These are phyloP conservation scores for Eragrostis nindensis DNA, from an alignment of 176 grass and related monocot genomes.

Conservation along the genomic window DNA sequence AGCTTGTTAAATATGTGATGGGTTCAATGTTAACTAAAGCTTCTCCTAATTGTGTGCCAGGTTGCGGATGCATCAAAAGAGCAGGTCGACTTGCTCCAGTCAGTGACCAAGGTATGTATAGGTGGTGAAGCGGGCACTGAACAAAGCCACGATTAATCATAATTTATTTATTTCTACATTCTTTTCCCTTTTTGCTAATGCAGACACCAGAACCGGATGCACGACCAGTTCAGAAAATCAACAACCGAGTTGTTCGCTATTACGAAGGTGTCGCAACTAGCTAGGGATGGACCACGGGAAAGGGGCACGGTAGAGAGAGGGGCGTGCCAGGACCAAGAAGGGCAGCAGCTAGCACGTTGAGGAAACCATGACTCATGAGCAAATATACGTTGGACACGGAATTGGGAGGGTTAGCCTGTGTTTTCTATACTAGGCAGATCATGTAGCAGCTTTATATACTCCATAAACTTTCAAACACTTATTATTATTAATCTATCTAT, in stretches of 20 bases:
- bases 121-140: background rate
- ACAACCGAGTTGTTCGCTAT: constrained; percentile 38
- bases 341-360: background rate
- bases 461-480: background rate
- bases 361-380: background rate
- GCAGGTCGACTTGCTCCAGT: constrained; percentile 8
- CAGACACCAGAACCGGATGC: constrained; percentile 10
- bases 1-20: background rate
- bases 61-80: constrained; percentile 31
- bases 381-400: background rate
- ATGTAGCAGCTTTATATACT: background rate
- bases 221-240: constrained; percentile 34
- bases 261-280: background rate
- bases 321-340: background rate
- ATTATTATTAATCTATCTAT: too few species aligned
- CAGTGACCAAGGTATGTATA: background rate
- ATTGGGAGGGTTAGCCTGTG: background rate
- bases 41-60: constrained; percentile 19
- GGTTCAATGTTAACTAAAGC: background rate
- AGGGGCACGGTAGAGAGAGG: background rate
- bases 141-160: background rate
- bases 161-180: background rate
- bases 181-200: background rate
- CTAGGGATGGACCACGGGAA: background rate
- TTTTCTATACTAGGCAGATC: background rate